Base-by-base conservation (phyloP, 148 eudicot species). In the Camellia japonica region DNA sequence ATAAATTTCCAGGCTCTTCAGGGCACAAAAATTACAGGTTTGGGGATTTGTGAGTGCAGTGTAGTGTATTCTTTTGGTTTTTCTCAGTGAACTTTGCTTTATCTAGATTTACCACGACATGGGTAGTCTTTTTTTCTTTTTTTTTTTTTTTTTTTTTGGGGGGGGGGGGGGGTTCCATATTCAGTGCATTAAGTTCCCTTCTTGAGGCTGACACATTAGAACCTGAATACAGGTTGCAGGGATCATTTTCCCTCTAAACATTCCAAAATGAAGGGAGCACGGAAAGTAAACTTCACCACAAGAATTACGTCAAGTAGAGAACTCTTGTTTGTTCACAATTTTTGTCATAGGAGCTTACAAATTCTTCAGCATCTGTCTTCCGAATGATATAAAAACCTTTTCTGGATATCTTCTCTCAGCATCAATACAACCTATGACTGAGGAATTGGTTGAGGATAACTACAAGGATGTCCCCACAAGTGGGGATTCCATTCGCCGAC, bases 401-500 rank as follows among this genome's bases (percentile, higher is more conserved):
- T 65, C 56, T 69, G 67, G 68, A 75, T 68, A 75, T 93, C 63
- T 80, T 79, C 82, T 91, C 83, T 72, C 93, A 93, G 97, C 97
- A 82, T 91, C 93, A 78, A 79, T 88, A 73, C 93, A 92, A 84
- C 90, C 97, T 71, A 71, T 91, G 79, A 76, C 89, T 75, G 89
- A 87, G 84, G 87, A 95, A 74, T 54, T 91, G 79, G 73, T 83
- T 52, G 83, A 87, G 79, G 89, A 84, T 7, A 85, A 90, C 77
- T 73, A 77, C 52, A 76, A 80, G 76, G 92, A 93, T 81, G 70
- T 79, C 63, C 76, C 87, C 11, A 76, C 70, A 3, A 93, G 94
- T 86, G 98, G 98, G 78, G 86, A 92, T 81, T 86, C 99, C 20
- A 93, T 96, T 72, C 86, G 99, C 62, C 86, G 62, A 9, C 88